Base-by-base conservation (phyloP, 805 yeast genomes). In the Myxozyma monticola region DNA sequence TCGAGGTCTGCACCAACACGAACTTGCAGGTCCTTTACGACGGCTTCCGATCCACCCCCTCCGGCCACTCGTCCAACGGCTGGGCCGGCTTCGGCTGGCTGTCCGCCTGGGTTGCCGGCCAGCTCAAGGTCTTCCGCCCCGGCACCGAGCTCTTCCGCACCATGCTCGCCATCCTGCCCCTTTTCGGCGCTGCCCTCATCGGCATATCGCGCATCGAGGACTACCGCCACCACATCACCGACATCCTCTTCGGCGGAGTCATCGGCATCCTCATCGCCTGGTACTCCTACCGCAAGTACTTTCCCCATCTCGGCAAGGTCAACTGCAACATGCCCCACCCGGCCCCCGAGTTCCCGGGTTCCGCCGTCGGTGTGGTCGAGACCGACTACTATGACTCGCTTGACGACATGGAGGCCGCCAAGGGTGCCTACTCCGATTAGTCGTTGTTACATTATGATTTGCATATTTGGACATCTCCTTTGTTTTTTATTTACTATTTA, bases 171-270 rank as follows among this genome's bases (percentile, higher is more conserved):
- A 34, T 66, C 22, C 30, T 60, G 43, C 57, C 52, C 35, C 56
- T 56, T 17, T 47, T 49, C n/a, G 46, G 49, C 5, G 96, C 97
- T 0, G 62, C 77, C 1, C 73, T 84, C 54, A 82, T 91, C 59
- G 97, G 97, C 0, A 67, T 87, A 42, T 83, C 95, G 34, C 78
- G 99, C 62, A 88, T 96, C 0, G 86, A 86, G 63, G 98, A 91
- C 68, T 93, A 91, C 70, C 78, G 97, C 66, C 99, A 91, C 65
- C 96, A 90, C 69, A 87, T 86, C 65, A 72, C 86, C 24, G 99
- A 91, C 68, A 84, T 91, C 1, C 59, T 85, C 1, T 64, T 85
- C n/a, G 99, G 99, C 2, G 74, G 85, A 26, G 17, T 73, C 1
- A 63, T 91, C 2, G 99, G 99, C 1, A 56, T 70, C 1, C 51